Conservation (phyloP, 257 asterid species). For the Prunella vulgaris region DNA sequence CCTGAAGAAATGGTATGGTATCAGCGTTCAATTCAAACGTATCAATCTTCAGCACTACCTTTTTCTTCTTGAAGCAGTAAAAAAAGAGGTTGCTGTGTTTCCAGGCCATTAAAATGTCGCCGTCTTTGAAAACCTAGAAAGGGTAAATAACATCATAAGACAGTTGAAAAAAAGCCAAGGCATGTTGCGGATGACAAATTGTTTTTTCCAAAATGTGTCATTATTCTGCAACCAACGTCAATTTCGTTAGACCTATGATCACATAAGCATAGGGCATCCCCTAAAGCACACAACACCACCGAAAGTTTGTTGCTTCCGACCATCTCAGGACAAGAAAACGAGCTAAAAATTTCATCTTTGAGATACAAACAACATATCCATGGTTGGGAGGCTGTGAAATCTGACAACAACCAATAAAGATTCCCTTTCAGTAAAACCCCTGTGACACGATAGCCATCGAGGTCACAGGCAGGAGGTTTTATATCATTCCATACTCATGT, state of each 20-base stretch:
- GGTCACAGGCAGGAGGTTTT: too few species aligned
- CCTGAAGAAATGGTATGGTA: neutral
- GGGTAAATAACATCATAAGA: neutral
- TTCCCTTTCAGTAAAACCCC: too few species aligned
- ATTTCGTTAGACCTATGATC: neutral
- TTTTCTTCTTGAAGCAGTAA: neutral
- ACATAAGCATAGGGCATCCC: neutral
- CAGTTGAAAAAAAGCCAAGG: neutral
- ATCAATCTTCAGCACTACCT: neutral
- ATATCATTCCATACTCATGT: too few species aligned
- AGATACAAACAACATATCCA: neutral
- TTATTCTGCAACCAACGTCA: neutral
- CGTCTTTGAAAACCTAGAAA: neutral
- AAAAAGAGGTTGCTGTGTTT: neutral
- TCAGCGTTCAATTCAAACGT: neutral
- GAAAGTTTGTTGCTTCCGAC: neutral
- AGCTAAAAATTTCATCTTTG: neutral
- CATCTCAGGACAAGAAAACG: neutral
- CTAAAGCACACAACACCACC: neutral
- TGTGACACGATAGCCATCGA: too few species aligned
- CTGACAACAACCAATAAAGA: too few species aligned
- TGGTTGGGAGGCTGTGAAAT: neutral
- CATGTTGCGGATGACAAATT: neutral
- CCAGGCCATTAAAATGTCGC: neutral
- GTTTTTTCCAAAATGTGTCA: neutral